Percentiles rank a stretch among this genome's conserved stretches.
phyloP scores from a whole-genome alignment of 805 yeast genomes.

The Yamadazyma paraphyllophila region DNA sequence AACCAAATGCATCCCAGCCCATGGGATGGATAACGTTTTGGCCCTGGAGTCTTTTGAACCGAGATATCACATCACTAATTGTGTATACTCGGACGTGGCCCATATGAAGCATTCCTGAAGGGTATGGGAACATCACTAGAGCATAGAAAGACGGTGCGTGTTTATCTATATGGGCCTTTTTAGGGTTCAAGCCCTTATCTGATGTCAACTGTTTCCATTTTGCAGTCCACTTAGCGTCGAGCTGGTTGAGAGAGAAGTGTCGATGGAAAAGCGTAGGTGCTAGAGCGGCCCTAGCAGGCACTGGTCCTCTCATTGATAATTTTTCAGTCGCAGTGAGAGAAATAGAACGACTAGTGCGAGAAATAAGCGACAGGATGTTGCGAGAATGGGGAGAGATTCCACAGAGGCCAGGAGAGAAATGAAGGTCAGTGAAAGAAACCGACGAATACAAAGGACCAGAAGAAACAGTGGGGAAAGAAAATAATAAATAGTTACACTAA shows the following conservation, averaged over 20 bases:
- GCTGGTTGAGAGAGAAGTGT: constrained; percentile 6
- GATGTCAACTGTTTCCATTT: constrained; percentile 44
- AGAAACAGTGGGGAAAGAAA: background rate
- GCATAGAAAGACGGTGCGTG: constrained; percentile 47
- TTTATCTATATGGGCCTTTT: constrained; percentile 17
- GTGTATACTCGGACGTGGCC: constrained; percentile 95
- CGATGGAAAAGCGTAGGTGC: background rate
- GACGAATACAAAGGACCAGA: background rate
- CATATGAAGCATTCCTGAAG: constrained; percentile 89
- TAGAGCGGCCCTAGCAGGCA: too few species aligned
- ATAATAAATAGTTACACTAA: background rate
- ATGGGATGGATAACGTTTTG: constrained; percentile 85
- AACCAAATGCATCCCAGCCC: constrained; percentile 99
- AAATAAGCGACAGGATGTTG: too few species aligned
- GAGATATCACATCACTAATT: constrained; percentile 77
- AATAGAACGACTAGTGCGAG: too few species aligned
- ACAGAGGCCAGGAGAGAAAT: too few species aligned
- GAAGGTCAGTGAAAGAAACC: too few species aligned
- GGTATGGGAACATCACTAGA: constrained; percentile 92
- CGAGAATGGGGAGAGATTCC: too few species aligned
- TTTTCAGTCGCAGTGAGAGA: too few species aligned
- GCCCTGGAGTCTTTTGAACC: constrained; percentile 77
- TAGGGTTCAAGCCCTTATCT: constrained; percentile 36
- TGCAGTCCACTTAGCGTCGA: constrained; percentile 51
- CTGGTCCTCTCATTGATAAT: too few species aligned